These are phyloP conservation scores for Lasiosphaeria miniovina DNA, from an alignment of 495 filamentous ascomycete genomes.

Conservation along the genomic window DNA sequence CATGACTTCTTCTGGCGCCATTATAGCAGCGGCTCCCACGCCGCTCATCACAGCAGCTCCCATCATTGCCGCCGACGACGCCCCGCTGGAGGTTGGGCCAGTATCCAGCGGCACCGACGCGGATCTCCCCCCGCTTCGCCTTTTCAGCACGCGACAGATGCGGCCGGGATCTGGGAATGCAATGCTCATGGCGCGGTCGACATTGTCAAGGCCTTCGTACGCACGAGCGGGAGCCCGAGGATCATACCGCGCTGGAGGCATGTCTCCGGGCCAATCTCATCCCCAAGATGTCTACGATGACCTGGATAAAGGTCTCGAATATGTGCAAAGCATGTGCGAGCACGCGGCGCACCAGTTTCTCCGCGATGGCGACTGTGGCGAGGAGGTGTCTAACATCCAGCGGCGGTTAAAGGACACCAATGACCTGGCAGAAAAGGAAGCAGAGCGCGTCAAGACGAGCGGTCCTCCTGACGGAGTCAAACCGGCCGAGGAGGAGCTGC, in stretches of 20 bases:
- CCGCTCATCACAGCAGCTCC: not conserved
- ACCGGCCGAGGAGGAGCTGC: conserved; percentile 21
- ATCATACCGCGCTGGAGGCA: conserved; percentile 1
- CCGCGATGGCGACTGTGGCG: conserved; percentile 73
- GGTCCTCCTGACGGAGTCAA: conserved; percentile 25
- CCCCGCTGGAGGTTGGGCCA: conserved; percentile 22
- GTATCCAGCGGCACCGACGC: not conserved
- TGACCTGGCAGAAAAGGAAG: conserved; percentile 55
- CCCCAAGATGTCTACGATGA: conserved; percentile 59
- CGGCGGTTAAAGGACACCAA: conserved; percentile 55
- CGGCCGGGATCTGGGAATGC: not conserved
- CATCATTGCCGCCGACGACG: not conserved
- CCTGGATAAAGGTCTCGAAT: conserved; percentile 72
- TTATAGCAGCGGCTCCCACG: not conserved
- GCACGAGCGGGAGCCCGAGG: conserved; percentile 14
- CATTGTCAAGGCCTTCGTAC: conserved; percentile 18
- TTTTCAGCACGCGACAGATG: conserved; percentile 33
- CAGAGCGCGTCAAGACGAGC: conserved; percentile 50
- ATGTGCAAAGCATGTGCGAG: conserved; percentile 76
- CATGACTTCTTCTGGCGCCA: not conserved
- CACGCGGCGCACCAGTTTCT: conserved; percentile 83
- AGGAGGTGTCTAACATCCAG: conserved; percentile 68
- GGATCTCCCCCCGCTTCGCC: conserved; percentile 27
- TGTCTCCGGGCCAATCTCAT: conserved; percentile 2
- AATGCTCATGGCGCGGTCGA: conserved; percentile 12